phyloP scores from a whole-genome alignment of 1,139 yeast species.

The Saccharomyces hybrid region DNA sequence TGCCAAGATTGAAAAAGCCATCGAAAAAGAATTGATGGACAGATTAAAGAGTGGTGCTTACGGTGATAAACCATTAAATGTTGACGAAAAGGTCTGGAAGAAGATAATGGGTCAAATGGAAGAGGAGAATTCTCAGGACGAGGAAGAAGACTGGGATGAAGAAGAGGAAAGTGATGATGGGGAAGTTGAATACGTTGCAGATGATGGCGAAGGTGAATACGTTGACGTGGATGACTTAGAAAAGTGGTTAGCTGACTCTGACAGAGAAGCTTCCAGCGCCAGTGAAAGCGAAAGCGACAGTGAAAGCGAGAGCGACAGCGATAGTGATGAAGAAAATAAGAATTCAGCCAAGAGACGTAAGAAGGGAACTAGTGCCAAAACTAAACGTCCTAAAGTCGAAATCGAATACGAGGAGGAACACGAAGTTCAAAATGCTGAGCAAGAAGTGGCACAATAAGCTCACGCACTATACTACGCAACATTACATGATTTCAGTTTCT shows the following conservation, averaged over 20 bases:
- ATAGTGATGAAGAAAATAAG: conserved; percentile 36
- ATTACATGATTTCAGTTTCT: conserved; percentile 1
- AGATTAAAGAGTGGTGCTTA: conserved; percentile 96
- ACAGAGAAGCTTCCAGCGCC: conserved; percentile 37
- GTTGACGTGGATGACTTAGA: conserved; percentile 90
- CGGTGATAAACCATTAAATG: conserved; percentile 95
- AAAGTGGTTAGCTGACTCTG: conserved; percentile 74
- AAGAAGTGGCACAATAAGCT: conserved; percentile 23
- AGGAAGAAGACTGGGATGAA: conserved; percentile 43
- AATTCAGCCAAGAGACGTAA: conserved; percentile 38
- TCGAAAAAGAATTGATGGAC: conserved; percentile 88
- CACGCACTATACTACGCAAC: conserved; percentile 5
- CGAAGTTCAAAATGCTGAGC: conserved; percentile 23
- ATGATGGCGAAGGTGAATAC: conserved; percentile 77
- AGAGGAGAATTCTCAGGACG: conserved; percentile 59
- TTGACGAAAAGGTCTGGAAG: conserved; percentile 93
- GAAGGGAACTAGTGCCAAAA: conserved; percentile 36
- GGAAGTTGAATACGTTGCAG: conserved; percentile 80
- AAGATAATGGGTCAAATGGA: conserved; percentile 73
- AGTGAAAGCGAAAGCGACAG: conserved; percentile 27
- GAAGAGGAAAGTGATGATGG: conserved; percentile 63
- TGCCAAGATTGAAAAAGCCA: conserved; percentile 92
- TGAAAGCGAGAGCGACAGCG: conserved; percentile 30
- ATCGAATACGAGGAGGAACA: conserved; percentile 74
- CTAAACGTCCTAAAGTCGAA: conserved; percentile 70